These are phyloP conservation scores for Paecilomyces variotii DNA, from an alignment of 2,329 filamentous ascomycete genomes.

Conservation along the genomic window DNA sequence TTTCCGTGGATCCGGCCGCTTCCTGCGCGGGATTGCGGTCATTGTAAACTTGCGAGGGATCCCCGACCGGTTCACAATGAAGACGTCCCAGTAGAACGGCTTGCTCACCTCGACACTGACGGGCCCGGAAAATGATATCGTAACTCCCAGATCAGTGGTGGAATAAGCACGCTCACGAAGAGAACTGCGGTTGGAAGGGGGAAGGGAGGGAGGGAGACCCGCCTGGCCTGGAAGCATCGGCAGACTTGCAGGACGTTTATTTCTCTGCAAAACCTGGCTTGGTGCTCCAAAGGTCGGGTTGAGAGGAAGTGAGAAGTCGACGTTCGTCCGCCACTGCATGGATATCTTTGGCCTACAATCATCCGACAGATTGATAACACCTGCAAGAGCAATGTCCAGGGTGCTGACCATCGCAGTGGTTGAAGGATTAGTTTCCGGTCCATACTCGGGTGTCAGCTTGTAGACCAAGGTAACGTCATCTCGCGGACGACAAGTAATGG, in stretches of 20 bases:
- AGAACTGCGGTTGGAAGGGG: conserved; percentile 23
- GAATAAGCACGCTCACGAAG: conserved; percentile 30
- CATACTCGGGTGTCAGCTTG: conserved; percentile 38
- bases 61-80: conserved; percentile 52
- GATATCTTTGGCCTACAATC: conserved; percentile 36
- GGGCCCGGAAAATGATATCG: conserved; percentile 50
- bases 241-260: conserved; percentile 37
- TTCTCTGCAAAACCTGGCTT: conserved; percentile 38
- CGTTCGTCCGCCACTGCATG: conserved; percentile 42
- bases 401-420: conserved; percentile 30
- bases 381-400: conserved; percentile 41
- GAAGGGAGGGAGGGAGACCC: conserved; percentile 7
- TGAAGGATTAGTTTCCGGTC: conserved; percentile 26
- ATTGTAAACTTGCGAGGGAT: conserved; percentile 47
- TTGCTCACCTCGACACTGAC: conserved; percentile 42
- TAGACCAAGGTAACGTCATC: conserved; percentile 53
- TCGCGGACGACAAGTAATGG: conserved; percentile 41
- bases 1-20: conserved; percentile 30
- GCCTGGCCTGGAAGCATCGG: conserved; percentile 22
- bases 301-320: conserved; percentile 41
- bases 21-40: conserved; percentile 44
- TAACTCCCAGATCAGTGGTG: conserved; percentile 39
- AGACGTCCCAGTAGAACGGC: conserved; percentile 48
- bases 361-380: conserved; percentile 31
- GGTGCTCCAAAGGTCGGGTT: conserved; percentile 41